Evolutionary conservation across 208 protist genomes (phyloP), one percentile per base, ranked within the genome.

Genomic region (Leishmania aethiopica): DNA sequence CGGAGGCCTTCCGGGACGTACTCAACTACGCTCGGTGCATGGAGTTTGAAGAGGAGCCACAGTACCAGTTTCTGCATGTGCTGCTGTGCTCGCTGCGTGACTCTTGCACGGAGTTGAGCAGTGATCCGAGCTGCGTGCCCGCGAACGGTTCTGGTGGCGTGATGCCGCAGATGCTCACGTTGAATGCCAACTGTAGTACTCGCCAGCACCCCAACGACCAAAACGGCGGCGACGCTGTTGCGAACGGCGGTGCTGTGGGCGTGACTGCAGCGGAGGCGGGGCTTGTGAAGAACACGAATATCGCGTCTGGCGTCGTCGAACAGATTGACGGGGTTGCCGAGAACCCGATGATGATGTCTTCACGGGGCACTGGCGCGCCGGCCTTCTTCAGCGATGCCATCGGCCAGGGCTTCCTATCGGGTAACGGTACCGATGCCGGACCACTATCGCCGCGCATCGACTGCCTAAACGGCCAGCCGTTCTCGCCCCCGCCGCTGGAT

Each of bases 1-100:
- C 95, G n/a, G 72, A 84, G 22, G 85, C 95, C 45, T 97, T 98
- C 77, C 87, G 82, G 49, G 83, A 83, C 32, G 78, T 93, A 11
- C 67, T 98, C 37, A 71, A 86, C 53, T 96, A 97, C 81, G 81
- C 91, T 10, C 89, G 93, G 1, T 78, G 66, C 40, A 89, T 98
- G 53, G 67, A 90, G 77, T 97, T 95, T 75, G 88, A 93, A 15
- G 90, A 96, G 79, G 82, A 88, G 57, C 95, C 95, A 28, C 76
- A 97, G 79, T 98, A 98, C 85, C 82, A 77, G 53, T 94, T 91
- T 71, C 85, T 89, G 69, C 82, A 86, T 19, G 57, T 86, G 64
- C 81, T 93, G 37, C 78, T 93, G 35, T 78, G 45, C 78, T 89
- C 87, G 19, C 76, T 92, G 81, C 84, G 90, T 10, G 84, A 88